A percentile compares a stretch with the other conserved stretches of the same genome.
Conservation (phyloP, 2,329 filamentous ascomycete species). For the Xylariaceae sp. region DNA sequence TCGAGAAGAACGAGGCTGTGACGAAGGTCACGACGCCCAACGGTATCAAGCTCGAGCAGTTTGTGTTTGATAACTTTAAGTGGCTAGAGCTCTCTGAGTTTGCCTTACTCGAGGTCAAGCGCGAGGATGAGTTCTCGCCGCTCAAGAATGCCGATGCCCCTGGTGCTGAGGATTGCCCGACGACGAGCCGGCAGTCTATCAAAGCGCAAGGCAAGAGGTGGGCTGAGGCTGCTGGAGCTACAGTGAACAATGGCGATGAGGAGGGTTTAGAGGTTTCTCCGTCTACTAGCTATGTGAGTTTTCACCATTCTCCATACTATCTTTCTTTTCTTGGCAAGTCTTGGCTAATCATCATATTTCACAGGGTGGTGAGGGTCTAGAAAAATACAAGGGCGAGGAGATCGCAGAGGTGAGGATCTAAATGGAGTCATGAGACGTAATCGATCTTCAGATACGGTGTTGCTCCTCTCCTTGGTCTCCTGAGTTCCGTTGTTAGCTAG, state of each 20-base stretch:
- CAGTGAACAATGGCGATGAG: constrained; percentile 55
- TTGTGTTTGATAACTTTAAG: constrained; percentile 98
- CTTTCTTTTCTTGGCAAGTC: not conserved
- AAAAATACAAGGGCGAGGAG: constrained; percentile 47
- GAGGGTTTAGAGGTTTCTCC: constrained; percentile 86
- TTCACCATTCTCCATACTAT: not conserved
- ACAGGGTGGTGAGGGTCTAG: constrained; percentile 56
- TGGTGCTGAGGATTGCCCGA: constrained; percentile 66
- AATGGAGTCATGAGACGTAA: too few species aligned
- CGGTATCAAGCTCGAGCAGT: constrained; percentile 98
- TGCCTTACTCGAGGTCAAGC: constrained; percentile 90
- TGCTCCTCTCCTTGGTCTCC: too few species aligned
- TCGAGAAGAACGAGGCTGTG: constrained; percentile 71
- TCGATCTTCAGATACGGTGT: too few species aligned
- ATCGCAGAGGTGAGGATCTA: constrained; percentile 26
- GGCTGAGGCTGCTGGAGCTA: constrained; percentile 73
- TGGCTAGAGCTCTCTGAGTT: constrained; percentile 83
- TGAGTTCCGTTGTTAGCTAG: too few species aligned
- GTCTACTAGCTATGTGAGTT: constrained; percentile 89
- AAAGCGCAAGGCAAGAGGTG: constrained; percentile 86
- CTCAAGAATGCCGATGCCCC: constrained; percentile 69
- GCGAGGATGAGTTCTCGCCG: constrained; percentile 97
- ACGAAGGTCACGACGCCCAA: constrained; percentile 77
- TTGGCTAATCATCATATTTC: constrained; percentile 35
- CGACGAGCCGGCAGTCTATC: constrained; percentile 88